Base-by-base conservation (phyloP, 768 basidiomycete species). In the Sporobolomyces roseus region DNA sequence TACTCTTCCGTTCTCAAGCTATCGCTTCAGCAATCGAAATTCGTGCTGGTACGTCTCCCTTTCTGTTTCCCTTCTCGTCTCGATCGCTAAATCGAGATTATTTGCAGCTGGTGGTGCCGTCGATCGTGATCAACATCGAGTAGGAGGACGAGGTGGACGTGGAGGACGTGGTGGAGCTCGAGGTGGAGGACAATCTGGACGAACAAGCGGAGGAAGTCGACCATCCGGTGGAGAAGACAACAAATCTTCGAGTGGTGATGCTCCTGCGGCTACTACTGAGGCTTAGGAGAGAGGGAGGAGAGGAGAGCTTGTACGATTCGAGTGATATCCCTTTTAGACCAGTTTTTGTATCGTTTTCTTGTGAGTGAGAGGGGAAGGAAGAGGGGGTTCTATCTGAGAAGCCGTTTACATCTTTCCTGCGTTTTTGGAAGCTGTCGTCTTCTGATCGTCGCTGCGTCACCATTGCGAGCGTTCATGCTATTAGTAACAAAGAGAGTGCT, bases 1-100 rank as follows among this genome's bases (percentile, higher is more conserved):
- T 97, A 65, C 86, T 91, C 0, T 85, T 96, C 79, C 87, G 93
- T 63, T 92, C 92, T 0, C 88, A 88, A 21, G 90, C 92, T 16
- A 86, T 88, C 80, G 76, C 78, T 29, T 76, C 76, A 46, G 74
- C 75, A 32, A 73, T 73, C 25, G 71, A 73, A 61, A 68, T 64
- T 19, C 71, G 71, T 27, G 71, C 71, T 38, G 64, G 68, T 70
- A 25, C 35, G 68, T 62, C 21, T 29, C 21, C 33, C n/a, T 48
- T 41, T 43, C 54, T 21, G 29, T 49, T 36, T 27, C 33, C 51
- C 32, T 25, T n/a, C 35, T 35, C 65, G 9, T 41, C 38, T 13
- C 49, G 6, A 38, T 1, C 32, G 17, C 17, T 2, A 7, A 19
- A 12, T 21, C n/a, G 27, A 21, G 7, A 50, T 23, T 19, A 32